Base-by-base conservation (phyloP, 2,329 filamentous ascomycete species). In the Cryphonectria carpinicola region DNA sequence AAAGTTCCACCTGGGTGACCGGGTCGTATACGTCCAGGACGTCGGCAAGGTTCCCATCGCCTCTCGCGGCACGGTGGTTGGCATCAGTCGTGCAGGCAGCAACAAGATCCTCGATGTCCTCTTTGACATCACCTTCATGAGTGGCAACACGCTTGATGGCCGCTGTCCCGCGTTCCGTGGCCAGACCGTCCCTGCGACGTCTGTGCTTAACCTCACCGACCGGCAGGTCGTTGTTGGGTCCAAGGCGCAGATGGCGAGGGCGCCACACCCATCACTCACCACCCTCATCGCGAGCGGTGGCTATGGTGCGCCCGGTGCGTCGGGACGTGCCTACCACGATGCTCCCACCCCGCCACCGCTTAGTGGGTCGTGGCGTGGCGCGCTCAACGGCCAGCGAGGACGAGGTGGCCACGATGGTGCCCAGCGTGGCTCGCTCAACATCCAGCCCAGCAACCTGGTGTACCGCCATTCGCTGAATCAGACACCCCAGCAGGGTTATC, bases 81-180 rank as follows among this genome's bases (percentile, higher is more conserved):
- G 96, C 49, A 92, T 98, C 78, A 98, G 94, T 72, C 92, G 93
- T 69, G 98, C 95, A 41, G 87, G 94, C 28, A 92, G 93, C 69
- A 92, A 91, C 37, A 88, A 93, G 63, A 86, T 98, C 70, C 86
- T 99, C 52, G 96, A 99, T 79, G 89, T 98, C 70, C 91, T 99
- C 10, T 99, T 97, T 81, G 97, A 99, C 79, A 89, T 89, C 17
- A 92, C 94, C 0, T 99, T 99, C 81, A 98, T 99, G 95, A 97
- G 94, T 78, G 96, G 96, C 73, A 98, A 95, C 1, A 96, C 93
- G 0, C 87, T 99, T 22, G 93, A 93, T 71, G 94, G 95, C 70
- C 91, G 96, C 71, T 97, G 95, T 78, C 94, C 94, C 37, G 90
- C 93, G 52, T 99, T 99, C 89, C 90, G 95, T 49, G 96, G 96